Base-by-base conservation (phyloP, 2,329 filamentous ascomycete species). In the Botrytis hyacinthi region DNA sequence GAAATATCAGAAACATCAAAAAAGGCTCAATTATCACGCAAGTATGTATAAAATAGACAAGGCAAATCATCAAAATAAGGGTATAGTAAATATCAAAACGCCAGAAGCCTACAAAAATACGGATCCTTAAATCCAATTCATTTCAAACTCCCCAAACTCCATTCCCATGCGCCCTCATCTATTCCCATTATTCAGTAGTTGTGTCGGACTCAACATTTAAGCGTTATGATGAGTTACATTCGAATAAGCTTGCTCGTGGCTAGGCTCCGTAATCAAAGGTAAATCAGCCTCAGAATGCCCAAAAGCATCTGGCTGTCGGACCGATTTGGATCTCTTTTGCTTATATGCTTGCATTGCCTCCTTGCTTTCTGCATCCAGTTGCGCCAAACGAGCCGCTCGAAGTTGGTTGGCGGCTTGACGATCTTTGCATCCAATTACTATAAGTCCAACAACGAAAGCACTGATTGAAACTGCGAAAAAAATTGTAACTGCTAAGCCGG, bases 401-500 rank as follows among this genome's bases (percentile, higher is more conserved):
- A 59, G 32, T 46, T 62, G 62, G 14, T 37, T 54, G 20, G 72
- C 12, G 3, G 26, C 57, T 71, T 40, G 20, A 32, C 37, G 72
- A 42, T 69, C 66, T 63, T 65, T 59, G 22, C 9, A 37, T 29
- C n/a, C 40, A 14, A 73, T 44, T 20, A 73, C n/a, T 22, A 71
- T n/a, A 29, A 73, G 12, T 35, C 59, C 72, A 35, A 73, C 59
- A n/a, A 63, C 12, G 35, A 73, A 73, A 35, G 12, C 29, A 26
- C 63, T 26, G 18, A 73, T 32, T 16, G 29, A 37, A 46, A 69
- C 65, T 20, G 37, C 59, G 61, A 71, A 71, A 29, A 73, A 59
- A 10, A 73, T 65, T 32, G 72, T 73, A 4, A 73, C 66, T 48
- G 40, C 46, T 12, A 70, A 37, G 14, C 72, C 72, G 18, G 67